Base-by-base conservation (phyloP, 208 protist genomes). In the Crithidia mellificae region DNA sequence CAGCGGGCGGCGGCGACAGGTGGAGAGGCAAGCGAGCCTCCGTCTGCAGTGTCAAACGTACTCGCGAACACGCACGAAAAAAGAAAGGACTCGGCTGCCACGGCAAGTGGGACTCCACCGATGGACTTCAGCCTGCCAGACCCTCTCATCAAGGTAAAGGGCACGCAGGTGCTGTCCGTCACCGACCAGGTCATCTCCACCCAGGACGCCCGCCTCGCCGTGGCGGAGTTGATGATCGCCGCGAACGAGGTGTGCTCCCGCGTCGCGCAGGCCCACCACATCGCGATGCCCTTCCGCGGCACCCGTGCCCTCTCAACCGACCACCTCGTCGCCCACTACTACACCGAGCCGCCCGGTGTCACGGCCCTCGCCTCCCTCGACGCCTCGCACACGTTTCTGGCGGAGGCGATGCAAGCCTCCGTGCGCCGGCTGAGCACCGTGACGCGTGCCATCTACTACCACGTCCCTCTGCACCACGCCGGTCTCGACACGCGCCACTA, bases 151-250 rank as follows among this genome's bases (percentile, higher is more conserved):
- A 87, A 81, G 44, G 87, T 93, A 9, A 36, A 70, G 2, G 80
- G 74, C 30, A 83, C 73, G n/a, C 44, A 55, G 19, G 90, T 95
- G 17, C 17, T 90, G 19, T 85, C 83, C 17, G 75, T 93, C 36
- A 74, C 74, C 17, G 90, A 95, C 54, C 87, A 93, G 66, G 72
- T 93, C 27, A 58, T 95, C 36, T 84, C 79, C 63, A 95, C 90
- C 19, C 78, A 84, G 46, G 87, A 95, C 41, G 88, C 91, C 0
- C 83, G 88, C 29, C 69, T 94, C 12, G 83, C 87, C 12, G 91
- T 96, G 24, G 88, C 88, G 41, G 88, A 96, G 78, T 80, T 96
- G 46, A 96, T 96, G 91, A 96, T 96, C 30, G 91, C 91, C 15
- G 91, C 91, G 0, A 96, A 96, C 64, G 91, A 96, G 72, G 91